Conservation (phyloP, 2,329 filamentous ascomycete genomes). For the Rasamsonia emersonii region DNA sequence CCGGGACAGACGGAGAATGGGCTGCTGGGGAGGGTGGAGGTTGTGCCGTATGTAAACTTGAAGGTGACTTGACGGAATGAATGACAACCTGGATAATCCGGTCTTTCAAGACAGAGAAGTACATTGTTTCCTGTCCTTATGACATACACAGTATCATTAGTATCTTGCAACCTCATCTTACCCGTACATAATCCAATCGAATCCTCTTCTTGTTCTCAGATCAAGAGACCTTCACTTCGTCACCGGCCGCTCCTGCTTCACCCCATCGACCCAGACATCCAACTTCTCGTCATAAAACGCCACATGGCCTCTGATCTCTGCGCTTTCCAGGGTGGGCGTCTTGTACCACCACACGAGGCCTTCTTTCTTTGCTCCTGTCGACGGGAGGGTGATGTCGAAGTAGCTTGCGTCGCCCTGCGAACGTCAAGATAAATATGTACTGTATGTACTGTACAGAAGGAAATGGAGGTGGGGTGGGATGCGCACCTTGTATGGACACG, state of each 20-base stretch:
- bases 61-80: too few species aligned
- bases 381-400: constrained; percentile 6
- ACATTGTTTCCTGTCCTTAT: too few species aligned
- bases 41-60: too few species aligned
- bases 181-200: too few species aligned
- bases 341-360: constrained; percentile 11
- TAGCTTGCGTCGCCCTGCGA: constrained; percentile 6
- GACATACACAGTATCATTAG: too few species aligned
- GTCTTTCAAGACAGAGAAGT: too few species aligned
- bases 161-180: too few species aligned
- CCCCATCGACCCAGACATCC: constrained; percentile 7
- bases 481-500: constrained; percentile 7
- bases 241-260: constrained; percentile 5
- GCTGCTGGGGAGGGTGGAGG: too few species aligned
- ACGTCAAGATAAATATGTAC: not conserved
- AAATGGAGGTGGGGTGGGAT: not conserved
- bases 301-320: constrained; percentile 8
- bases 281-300: constrained; percentile 11
- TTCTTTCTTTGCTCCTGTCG: constrained; percentile 5
- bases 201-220: too few species aligned
- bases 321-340: constrained; percentile 6
- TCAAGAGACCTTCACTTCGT: too few species aligned
- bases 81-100: too few species aligned
- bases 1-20: too few species aligned
- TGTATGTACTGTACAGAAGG: not conserved